A percentile compares a stretch with the other conserved stretches of the same genome.
Conservation (phyloP, 345 rosid species). For the Populus tremula region DNA sequence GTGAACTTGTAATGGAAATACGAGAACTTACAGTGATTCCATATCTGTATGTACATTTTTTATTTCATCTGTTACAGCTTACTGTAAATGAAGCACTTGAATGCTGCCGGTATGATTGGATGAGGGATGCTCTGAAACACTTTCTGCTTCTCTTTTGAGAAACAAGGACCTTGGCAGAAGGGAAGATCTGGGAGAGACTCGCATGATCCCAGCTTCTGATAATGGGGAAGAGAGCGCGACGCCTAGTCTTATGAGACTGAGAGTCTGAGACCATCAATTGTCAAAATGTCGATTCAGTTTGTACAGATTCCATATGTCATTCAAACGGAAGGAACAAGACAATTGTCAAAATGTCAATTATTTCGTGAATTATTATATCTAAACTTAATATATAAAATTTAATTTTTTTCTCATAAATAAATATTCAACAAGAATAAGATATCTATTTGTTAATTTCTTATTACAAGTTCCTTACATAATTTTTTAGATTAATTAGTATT, state of each 20-base stretch:
- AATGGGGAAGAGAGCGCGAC: slow-evolving; percentile 13
- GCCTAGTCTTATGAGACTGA: too few species aligned
- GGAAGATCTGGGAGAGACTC: slow-evolving; percentile 3
- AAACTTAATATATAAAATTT: too few species aligned
- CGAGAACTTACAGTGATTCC: not conserved
- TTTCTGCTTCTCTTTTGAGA: slow-evolving; percentile 37
- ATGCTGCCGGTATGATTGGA: slow-evolving; percentile 82
- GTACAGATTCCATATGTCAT: not conserved
- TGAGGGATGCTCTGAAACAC: slow-evolving; percentile 60
- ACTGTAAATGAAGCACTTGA: slow-evolving; percentile 51
- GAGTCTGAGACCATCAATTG: too few species aligned
- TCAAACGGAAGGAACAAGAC: not conserved
- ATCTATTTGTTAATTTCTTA: too few species aligned
- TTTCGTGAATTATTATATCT: too few species aligned
- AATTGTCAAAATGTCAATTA: too few species aligned
- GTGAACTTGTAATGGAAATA: not conserved
- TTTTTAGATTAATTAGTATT: too few species aligned
- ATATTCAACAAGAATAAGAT: too few species aligned
- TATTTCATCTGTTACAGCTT: slow-evolving; percentile 34
- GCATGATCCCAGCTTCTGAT: slow-evolving; percentile 4
- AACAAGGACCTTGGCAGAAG: not conserved
- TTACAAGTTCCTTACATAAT: too few species aligned
- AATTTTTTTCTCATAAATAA: too few species aligned
- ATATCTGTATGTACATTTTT: not conserved
- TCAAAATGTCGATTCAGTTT: too few species aligned